Evolutionary conservation across 1,284 basidiomycete genomes (phyloP).

Genomic region (Mrakiaceae sp.): DNA sequence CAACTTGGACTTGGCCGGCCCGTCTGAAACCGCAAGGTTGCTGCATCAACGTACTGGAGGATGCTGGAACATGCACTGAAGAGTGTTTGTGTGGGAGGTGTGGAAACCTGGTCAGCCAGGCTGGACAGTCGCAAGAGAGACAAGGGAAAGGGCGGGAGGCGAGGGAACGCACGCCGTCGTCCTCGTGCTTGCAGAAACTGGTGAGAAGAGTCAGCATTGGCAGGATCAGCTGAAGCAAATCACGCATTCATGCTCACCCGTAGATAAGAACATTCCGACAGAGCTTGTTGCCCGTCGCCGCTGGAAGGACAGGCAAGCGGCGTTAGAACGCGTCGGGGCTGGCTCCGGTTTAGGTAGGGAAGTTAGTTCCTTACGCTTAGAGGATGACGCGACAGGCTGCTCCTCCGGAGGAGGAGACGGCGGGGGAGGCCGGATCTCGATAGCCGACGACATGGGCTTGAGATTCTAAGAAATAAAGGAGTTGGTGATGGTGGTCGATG

Average conservation of each 20-base stretch:
- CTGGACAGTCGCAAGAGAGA: not conserved
- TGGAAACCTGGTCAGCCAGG: too few species aligned
- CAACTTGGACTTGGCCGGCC: not conserved
- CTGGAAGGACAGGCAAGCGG: not conserved
- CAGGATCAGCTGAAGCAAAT: not conserved
- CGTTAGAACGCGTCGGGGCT: not conserved
- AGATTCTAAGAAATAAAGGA: too few species aligned
- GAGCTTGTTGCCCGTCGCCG: conserved; percentile 5
- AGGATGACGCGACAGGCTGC: not conserved
- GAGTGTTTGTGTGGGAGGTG: too few species aligned
- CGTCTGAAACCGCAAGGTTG: not conserved
- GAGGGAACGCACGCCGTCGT: conserved; percentile 1
- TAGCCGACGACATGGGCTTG: too few species aligned
- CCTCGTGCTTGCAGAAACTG: conserved; percentile 14
- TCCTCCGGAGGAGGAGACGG: not conserved
- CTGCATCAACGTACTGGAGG: not conserved
- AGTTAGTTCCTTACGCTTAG: too few species aligned
- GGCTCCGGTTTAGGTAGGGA: too few species aligned
- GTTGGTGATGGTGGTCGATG: too few species aligned
- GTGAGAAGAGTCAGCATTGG: too few species aligned
- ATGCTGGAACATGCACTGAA: not conserved
- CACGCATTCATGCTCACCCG: conserved; percentile 2
- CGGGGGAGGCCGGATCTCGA: not conserved
- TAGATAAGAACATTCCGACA: conserved; percentile 14
- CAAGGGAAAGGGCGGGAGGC: not conserved